Base-by-base conservation (phyloP, 768 basidiomycete species). In the Lentinula aciculospora region DNA sequence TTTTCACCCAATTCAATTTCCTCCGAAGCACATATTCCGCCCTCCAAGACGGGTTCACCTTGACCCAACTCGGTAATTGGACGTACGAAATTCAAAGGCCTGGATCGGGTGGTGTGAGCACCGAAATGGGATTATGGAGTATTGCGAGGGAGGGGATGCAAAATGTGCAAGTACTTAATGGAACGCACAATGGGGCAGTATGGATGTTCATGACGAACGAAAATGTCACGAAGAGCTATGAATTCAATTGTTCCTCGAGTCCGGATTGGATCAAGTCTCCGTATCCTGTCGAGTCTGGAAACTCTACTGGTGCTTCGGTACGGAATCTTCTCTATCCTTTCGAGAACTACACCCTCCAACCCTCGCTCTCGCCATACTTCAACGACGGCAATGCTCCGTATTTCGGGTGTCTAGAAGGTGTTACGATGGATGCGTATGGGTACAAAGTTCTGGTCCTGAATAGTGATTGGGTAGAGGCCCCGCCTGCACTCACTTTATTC, bases 51-150 rank as follows among this genome's bases (percentile, higher is more conserved):
- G 94, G 94, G 2, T 92, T 85, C 65, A 80, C 88, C 66, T 80
- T 96, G n/a, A 86, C 87, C 15, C 85, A 89, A 60, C 81, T 82
- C 62, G 89, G 91, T 44, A 94, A 89, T 67, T 93, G 89, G 92
- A 96, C 94, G 0, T 77, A 84, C 66, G 71, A 68, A 42, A 89
- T 93, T 61, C 72, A 87, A 58, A 82, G 88, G 12, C 92, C 93
- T 10, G 94, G 94, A 66, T 96, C 94, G 27, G 92, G 94, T 66
- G 65, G 68, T 17, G 92, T 92, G 1, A 66, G 66, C 37, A 92
- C 94, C 0, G 92, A 96, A 71, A 83, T 94, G 78, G 94, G 94
- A 56, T 76, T 95, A 8, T 96, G 88, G 86, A 88, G 92, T 1
- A 82, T 85, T 17, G 84, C 86, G 4, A 84, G 94, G 29, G 74